These are phyloP conservation scores for Fraxinus angustifolia DNA, from an alignment of 305 asterid species.

Conservation along the genomic window DNA sequence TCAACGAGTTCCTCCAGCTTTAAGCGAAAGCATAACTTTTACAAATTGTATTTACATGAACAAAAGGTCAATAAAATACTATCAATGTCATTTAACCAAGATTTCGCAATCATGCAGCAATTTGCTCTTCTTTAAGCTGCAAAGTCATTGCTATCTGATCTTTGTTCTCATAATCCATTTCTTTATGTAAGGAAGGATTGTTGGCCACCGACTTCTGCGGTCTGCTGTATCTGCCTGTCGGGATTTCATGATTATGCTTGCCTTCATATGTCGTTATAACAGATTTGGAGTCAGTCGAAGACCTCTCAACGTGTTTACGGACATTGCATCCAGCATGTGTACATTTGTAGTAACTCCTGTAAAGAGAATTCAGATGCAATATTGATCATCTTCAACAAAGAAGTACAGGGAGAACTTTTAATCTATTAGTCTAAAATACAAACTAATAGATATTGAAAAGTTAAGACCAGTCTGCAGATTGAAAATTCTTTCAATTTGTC, in stretches of 20 bases:
- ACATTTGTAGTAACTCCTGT: conserved; percentile 92
- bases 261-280: conserved; percentile 91
- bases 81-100: not conserved
- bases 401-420: not conserved
- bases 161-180: conserved; percentile 36
- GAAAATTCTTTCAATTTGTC: not conserved
- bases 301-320: conserved; percentile 91
- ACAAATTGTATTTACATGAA: not conserved
- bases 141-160: conserved; percentile 43
- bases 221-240: conserved; percentile 48
- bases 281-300: conserved; percentile 72
- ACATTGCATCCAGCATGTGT: conserved; percentile 84
- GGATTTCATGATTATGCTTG: conserved; percentile 79
- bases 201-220: conserved; percentile 29
- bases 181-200: conserved; percentile 33
- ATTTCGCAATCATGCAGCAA: conserved; percentile 32
- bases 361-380: conserved; percentile 4
- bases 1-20: not conserved
- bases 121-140: conserved; percentile 56
- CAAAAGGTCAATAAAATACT: not conserved
- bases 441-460: not conserved
- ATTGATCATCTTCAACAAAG: not conserved
- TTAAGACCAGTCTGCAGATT: not conserved
- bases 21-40: not conserved
- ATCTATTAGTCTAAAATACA: not conserved